Evolutionary conservation across 768 basidiomycete genomes (phyloP), one percentile per base, ranked within the genome.

Genomic region (Pleurotus tuber-regium): DNA sequence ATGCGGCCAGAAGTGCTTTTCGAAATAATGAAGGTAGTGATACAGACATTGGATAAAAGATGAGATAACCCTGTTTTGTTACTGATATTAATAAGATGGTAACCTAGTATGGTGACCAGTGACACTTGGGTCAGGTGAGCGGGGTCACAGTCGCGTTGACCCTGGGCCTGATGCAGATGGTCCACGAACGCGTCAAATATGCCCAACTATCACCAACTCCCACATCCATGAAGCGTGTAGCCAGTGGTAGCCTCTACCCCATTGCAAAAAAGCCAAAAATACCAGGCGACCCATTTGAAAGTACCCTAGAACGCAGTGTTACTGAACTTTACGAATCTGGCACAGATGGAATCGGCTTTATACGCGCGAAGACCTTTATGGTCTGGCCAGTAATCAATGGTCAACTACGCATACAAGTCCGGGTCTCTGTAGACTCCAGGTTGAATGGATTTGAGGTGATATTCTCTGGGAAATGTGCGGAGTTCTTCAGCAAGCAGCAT

Each of bases 311-410:
- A 51, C 66, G 66, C 38, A 60, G 42, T 43, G 54, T 68, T 33
- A 43, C 56, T 9, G 73, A 74, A 12, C 54, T 81, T 25, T 62
- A 65, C 30, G 43, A 62, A 23, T 54, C 58, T 46, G 57, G 60
- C 18, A 53, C 56, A 1, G 65, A 71, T 23, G 69, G 64, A 7
- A 60, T 62, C 1, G 73, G 76, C 2, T 77, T 69, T 57, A 61
- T 82, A 3, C 59, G 68, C 28, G 74, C 72, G 43, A 68, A 56
- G 31, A 62, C 78, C 9, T 68, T 63, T 56, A 80, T 80, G 79
- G 60, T 65, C 44, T 80, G 78, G 75, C 57, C 54, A 11, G 66
- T 67, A 3, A 59, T 65, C 2, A 59, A 66, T 35, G 18, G 23
- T 10, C 46, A 48, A 16, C 46, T 48, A 21, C n/a, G 46, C 16